Base-by-base conservation (phyloP, 805 yeast genomes). In the Candida odintsovae region DNA sequence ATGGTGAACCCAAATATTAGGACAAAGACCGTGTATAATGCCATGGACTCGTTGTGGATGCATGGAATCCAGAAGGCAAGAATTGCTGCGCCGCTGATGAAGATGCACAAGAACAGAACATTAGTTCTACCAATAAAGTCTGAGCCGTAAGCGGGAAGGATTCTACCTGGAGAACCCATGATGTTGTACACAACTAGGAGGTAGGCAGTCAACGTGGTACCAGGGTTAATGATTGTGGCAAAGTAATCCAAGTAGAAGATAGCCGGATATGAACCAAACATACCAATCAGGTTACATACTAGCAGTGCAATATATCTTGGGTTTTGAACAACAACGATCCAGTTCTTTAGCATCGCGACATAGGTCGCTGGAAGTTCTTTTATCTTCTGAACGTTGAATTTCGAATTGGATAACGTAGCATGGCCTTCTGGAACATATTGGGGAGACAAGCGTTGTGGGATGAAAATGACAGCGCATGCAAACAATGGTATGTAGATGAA, bases 211-310 rank as follows among this genome's bases (percentile, higher is more conserved):
- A 57, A n/a, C 6, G 15, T 29, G 0, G 48, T 19, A 1, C 33
- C 41, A 6, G 61, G 61, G 13, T 36, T 39, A 12, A 55, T 49
- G 10, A 49, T 23, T 1, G 47, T 48, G 12, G 57, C 61, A 45
- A 53, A 57, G 36, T 52, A 55, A 45, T 57, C 61, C 20, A 57
- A 38, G 42, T 55, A 57, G 36, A 57, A 57, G 11, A 57, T 57
- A 2, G 59, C 55, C 10, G 61, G 55, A 44, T 54, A 57, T 16
- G 59, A 42, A 2, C 54, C 59, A 45, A 57, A 49, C 54, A 55
- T 54, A 5, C 59, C 58, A 3, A 55, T 20, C 3, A 55, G 40
- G 21, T 57, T 57, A 6, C 48, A 44, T 3, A 52, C 6, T 13
- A 55, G 31, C 38, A 57, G 40, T 2, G 16, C 15, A 10, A 42